Evolutionary conservation across 768 basidiomycete genomes (phyloP).

Genomic region (Omphalotus guepiniiformis): DNA sequence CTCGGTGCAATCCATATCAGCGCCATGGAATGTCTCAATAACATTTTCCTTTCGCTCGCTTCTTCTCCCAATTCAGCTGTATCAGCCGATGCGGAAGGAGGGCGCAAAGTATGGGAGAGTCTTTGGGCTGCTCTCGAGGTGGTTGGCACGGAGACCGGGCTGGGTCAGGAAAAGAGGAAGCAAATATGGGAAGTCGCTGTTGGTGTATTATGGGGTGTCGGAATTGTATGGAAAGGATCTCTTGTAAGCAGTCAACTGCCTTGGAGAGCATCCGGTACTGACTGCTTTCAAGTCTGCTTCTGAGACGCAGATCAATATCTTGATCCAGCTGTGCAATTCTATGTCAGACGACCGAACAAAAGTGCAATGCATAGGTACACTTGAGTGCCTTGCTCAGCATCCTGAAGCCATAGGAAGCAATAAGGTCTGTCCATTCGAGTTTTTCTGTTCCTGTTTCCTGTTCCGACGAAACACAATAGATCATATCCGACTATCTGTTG

Average conservation of each 20-base stretch:
- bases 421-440: constrained; percentile 32
- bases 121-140: constrained; percentile 60
- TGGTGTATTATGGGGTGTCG: constrained; percentile 88
- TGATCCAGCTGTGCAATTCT: constrained; percentile 63
- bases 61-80: constrained; percentile 38
- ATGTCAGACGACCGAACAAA: constrained; percentile 50
- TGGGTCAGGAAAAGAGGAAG: constrained; percentile 63
- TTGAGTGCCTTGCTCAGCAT: constrained; percentile 79
- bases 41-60: constrained; percentile 75
- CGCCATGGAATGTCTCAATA: constrained; percentile 87
- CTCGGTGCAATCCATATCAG: constrained; percentile 80
- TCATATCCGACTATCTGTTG: constrained; percentile 64
- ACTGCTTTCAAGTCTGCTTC: constrained; percentile 42
- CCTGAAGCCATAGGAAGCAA: constrained; percentile 63
- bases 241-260: constrained; percentile 40
- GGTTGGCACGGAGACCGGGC: constrained; percentile 53
- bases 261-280: background rate
- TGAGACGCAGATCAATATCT: constrained; percentile 54
- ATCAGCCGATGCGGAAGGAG: constrained; percentile 43
- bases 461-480: constrained; percentile 34
- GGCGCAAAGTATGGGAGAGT: constrained; percentile 55
- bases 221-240: constrained; percentile 64
- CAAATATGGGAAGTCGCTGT: constrained; percentile 79
- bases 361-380: constrained; percentile 80
- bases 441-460: background rate